Evolutionary conservation across 306 rosid genomes (phyloP).

Genomic region (Cucurbita argyrosperma): DNA sequence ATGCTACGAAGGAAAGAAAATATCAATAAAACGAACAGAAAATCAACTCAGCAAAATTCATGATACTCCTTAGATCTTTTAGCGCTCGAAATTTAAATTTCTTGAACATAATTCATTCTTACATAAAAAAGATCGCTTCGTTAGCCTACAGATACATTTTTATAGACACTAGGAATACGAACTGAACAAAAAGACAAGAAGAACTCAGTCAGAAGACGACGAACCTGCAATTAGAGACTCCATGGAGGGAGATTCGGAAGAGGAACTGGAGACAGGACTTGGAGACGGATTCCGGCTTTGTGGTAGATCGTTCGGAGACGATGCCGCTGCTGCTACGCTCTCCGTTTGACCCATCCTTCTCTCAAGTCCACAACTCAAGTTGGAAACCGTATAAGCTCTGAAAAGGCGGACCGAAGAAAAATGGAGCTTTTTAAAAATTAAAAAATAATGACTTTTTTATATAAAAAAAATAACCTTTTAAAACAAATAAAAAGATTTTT

Average conservation of each 20-base stretch:
- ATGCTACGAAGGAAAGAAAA: background rate
- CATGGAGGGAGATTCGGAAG: conserved; percentile 8
- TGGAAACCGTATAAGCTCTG: background rate
- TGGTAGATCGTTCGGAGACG: background rate
- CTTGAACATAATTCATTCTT: background rate
- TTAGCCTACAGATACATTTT: background rate
- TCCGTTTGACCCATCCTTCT: conserved; percentile 7
- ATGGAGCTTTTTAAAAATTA: too few species aligned
- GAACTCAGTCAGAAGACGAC: background rate
- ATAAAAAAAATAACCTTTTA: too few species aligned
- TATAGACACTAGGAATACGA: background rate
- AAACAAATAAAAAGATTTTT: too few species aligned
- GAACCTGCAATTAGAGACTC: conserved; percentile 10
- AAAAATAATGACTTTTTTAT: too few species aligned
- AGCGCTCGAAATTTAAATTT: background rate
- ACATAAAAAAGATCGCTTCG: background rate
- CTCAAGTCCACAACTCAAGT: background rate
- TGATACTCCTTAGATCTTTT: background rate
- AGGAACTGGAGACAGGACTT: background rate
- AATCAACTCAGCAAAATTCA: background rate
- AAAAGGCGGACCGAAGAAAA: background rate
- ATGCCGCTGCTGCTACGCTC: conserved; percentile 2
- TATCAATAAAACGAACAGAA: background rate
- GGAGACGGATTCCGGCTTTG: background rate
- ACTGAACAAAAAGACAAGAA: background rate